Evolutionary conservation across 2,329 filamentous ascomycete species (phyloP), one percentile per base, ranked within the genome.

Genomic region (Phaeosphaeriaceae sp.): DNA sequence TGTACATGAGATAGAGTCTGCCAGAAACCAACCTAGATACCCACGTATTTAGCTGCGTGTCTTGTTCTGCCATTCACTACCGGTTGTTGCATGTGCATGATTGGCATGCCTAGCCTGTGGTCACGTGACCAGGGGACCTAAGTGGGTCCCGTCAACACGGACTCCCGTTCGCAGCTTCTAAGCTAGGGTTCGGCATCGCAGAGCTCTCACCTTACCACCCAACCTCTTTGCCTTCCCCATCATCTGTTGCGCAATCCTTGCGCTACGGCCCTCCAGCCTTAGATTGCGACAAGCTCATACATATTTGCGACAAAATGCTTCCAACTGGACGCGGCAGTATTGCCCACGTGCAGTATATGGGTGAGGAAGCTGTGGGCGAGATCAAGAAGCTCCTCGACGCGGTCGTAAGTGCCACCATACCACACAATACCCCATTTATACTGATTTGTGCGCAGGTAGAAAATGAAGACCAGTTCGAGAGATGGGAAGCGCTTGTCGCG

Each of bases 401-500:
- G 68, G 84, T 95, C 67, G 92, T 96, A 82, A 67, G 87, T 80
- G 40, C 21, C 50, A 15, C 13, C 39, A 20, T 35, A 33, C 17
- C 34, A 15, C 29, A 8, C 16, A 28, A 5, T 9, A 2, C 6
- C 13, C 5, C 30, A 18, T 36, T 15, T 16, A 15, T 39, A 39
- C 64, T 70, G 44, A 69, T 44, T 23, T 26, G 4, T 18, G 3
- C 56, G 30, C 61, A 87, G 84, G 61, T 78, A 43, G 81, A 82
- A 50, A 90, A 96, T 60, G 83, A 90, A 11, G 94, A 99, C 74
- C 92, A 90, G 69, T 97, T 96, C 67, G 93, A 97, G 64, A 83
- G 84, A 53, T 99, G 94, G 94, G 93, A 97, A 76, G 93, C 91
- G 74, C 84, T 97, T 48, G 87, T 97, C 60, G 87, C 87, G 64